A percentile compares a stretch with the other conserved stretches of the same genome.
Conservation (phyloP, 805 yeast species). For the Wickerhamomyces chambardii region DNA sequence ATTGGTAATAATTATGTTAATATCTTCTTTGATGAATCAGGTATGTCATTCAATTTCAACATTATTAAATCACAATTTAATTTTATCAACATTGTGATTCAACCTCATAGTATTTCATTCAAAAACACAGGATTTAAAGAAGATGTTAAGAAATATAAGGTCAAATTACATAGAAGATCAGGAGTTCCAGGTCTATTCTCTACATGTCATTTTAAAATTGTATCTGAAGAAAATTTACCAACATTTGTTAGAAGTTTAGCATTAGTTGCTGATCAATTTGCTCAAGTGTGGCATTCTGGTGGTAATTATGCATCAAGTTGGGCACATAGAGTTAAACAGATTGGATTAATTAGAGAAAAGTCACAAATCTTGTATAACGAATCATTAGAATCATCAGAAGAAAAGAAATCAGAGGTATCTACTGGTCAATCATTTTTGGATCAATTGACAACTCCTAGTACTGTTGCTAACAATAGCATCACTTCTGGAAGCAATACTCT, state of each 20-base stretch:
- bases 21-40: constrained; percentile 73
- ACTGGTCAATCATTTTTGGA: constrained; percentile 16
- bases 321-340: constrained; percentile 57
- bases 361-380: constrained; percentile 9
- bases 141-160: constrained; percentile 37
- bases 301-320: constrained; percentile 54
- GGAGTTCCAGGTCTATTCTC: constrained; percentile 76
- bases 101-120: constrained; percentile 40
- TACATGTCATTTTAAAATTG: constrained; percentile 64
- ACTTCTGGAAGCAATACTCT: constrained; percentile 8
- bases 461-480: constrained; percentile 1
- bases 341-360: constrained; percentile 27
- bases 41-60: constrained; percentile 58
- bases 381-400: constrained; percentile 1
- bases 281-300: constrained; percentile 63
- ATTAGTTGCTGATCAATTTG: constrained; percentile 59
- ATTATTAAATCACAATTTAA: constrained; percentile 72
- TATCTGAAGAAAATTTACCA: constrained; percentile 52
- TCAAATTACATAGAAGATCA: constrained; percentile 51
- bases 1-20: constrained; percentile 83
- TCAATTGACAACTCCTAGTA: constrained; percentile 6
- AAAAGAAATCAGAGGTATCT: constrained; percentile 4
- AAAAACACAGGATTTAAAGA: constrained; percentile 2
- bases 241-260: constrained; percentile 59
- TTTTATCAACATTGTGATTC: constrained; percentile 69